phyloP scores from a whole-genome alignment of 2,329 filamentous ascomycete species.

The Chaetothyriales sp. region DNA sequence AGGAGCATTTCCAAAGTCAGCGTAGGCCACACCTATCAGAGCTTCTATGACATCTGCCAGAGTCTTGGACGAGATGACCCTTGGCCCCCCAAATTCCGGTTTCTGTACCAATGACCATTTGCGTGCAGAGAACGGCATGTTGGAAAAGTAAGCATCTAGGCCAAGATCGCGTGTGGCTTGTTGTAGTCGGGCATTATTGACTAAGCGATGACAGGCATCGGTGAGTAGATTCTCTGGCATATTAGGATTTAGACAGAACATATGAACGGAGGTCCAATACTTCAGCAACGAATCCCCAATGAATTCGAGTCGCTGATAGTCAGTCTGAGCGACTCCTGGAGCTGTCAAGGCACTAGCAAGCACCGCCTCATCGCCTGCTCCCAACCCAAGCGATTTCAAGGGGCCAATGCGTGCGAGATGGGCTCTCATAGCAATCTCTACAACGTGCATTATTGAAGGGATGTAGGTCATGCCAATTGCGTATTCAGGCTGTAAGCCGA shows the following conservation, averaged over 20 bases:
- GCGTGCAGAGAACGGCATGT: constrained; percentile 47
- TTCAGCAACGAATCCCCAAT: constrained; percentile 77
- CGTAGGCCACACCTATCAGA: constrained; percentile 59
- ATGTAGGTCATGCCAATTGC: constrained; percentile 9
- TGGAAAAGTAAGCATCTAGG: constrained; percentile 59
- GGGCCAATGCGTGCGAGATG: constrained; percentile 6
- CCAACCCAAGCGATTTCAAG: constrained; percentile 2
- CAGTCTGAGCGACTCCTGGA: constrained; percentile 14
- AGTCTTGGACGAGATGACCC: constrained; percentile 54
- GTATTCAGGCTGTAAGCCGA: constrained; percentile 11
- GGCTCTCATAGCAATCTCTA: constrained; percentile 9
- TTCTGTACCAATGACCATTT: constrained; percentile 50
- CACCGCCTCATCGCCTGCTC: constrained; percentile 4
- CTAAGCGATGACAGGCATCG: constrained; percentile 48
- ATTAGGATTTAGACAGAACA: constrained; percentile 42
- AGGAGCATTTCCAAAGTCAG: constrained; percentile 51
- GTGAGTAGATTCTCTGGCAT: constrained; percentile 69
- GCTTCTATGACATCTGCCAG: constrained; percentile 81
- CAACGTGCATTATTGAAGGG: constrained; percentile 14
- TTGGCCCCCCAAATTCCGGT: constrained; percentile 5
- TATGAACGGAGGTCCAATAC: constrained; percentile 50
- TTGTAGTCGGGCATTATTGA: constrained; percentile 61
- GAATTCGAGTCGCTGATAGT: constrained; percentile 80
- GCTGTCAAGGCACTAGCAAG: constrained; percentile 8
- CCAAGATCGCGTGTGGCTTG: constrained; percentile 47